Conservation (phyloP, 192 early-diverging fungal genomes). For the Coemansia sp. region DNA sequence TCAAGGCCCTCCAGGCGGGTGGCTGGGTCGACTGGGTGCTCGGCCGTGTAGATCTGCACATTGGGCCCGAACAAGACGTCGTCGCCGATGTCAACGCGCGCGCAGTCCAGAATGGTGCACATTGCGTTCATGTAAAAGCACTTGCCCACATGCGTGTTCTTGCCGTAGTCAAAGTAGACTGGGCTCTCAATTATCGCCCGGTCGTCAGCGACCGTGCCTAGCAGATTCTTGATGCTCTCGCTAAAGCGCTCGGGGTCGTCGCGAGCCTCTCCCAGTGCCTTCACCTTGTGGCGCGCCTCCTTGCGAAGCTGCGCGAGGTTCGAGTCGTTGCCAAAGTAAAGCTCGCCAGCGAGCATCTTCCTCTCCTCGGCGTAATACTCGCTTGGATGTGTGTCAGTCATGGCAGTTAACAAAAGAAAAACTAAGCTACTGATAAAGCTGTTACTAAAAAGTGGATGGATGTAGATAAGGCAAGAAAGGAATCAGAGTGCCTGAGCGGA, state of each 20-base stretch:
- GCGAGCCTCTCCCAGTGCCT: slow-evolving; percentile 9
- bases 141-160: slow-evolving; percentile 76
- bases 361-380: slow-evolving; percentile 56
- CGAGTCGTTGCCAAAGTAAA: slow-evolving; percentile 61
- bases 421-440: background rate
- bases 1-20: slow-evolving; percentile 17
- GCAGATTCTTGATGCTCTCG: slow-evolving; percentile 46
- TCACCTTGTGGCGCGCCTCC: slow-evolving; percentile 35
- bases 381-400: slow-evolving; percentile 5
- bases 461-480: background rate
- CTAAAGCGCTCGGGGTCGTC: slow-evolving; percentile 33
- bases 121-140: slow-evolving; percentile 79
- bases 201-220: slow-evolving; percentile 63
- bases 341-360: slow-evolving; percentile 68
- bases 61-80: slow-evolving; percentile 74
- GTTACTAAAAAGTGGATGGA: background rate
- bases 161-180: slow-evolving; percentile 75
- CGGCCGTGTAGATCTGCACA: slow-evolving; percentile 76
- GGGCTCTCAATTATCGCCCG: slow-evolving; percentile 67
- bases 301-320: slow-evolving; percentile 50
- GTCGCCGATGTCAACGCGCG: slow-evolving; percentile 74
- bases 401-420: background rate
- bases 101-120: slow-evolving; percentile 76
- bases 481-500: background rate
- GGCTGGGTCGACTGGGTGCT: slow-evolving; percentile 70